phyloP scores from a whole-genome alignment of 179 eudicot species.

The Sideroxylon spinosum region DNA sequence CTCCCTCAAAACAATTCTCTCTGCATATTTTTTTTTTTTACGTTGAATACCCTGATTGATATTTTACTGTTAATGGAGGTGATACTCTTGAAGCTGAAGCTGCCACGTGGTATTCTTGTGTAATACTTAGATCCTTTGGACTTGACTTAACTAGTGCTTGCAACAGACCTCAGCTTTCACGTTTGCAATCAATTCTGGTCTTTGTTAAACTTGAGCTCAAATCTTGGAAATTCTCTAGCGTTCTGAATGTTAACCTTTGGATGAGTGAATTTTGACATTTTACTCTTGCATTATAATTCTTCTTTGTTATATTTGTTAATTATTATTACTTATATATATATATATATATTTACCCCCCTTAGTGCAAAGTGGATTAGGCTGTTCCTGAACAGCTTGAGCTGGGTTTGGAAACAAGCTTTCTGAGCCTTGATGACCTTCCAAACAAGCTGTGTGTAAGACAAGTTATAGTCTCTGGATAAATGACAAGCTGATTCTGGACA shows the following conservation, averaged over 20 bases:
- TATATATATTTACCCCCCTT: too few species aligned
- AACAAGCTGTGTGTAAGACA: too few species aligned
- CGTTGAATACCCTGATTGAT: background rate
- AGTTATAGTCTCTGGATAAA: background rate
- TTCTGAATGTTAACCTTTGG: background rate
- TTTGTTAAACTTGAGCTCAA: background rate
- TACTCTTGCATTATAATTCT: background rate
- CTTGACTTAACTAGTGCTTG: background rate
- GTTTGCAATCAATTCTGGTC: background rate
- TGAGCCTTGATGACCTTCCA: background rate
- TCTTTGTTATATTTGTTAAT: too few species aligned
- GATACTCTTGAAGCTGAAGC: background rate
- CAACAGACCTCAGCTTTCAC: background rate
- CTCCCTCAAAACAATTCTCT: background rate
- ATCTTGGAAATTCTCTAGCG: background rate
- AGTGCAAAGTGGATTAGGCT: background rate
- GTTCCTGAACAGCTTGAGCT: background rate
- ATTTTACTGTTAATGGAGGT: background rate
- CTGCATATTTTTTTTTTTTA: background rate
- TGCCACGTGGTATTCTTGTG: conserved; percentile 8
- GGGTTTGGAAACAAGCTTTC: background rate
- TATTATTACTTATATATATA: too few species aligned
- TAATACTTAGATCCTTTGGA: background rate
- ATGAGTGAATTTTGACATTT: background rate
- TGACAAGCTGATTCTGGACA: background rate